Percentiles rank a stretch among this genome's conserved stretches.
Evolutionary conservation across 495 filamentous ascomycete species (phyloP).

Genomic region (Xylaria venustula): DNA sequence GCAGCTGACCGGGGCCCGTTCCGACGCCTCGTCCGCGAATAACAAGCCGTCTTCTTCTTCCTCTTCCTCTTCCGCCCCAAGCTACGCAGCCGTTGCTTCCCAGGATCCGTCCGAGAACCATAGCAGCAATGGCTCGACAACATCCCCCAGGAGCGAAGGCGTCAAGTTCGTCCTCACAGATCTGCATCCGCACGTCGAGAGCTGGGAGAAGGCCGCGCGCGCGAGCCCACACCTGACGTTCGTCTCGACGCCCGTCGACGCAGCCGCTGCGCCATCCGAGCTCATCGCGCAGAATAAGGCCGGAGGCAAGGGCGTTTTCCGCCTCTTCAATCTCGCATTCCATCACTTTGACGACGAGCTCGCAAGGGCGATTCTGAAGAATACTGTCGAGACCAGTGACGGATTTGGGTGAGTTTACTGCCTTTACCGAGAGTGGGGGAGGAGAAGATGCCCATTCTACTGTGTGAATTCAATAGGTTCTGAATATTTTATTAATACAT

Average conservation of each 20-base stretch:
- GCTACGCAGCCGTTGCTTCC: slow-evolving; percentile 24
- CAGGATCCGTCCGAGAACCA: neutral
- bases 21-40: too few relatives aligned
- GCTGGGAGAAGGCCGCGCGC: slow-evolving; percentile 56
- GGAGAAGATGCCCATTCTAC: too few relatives aligned
- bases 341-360: slow-evolving; percentile 70
- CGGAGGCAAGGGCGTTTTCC: slow-evolving; percentile 49
- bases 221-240: slow-evolving; percentile 52
- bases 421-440: slow-evolving; percentile 10
- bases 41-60: too few relatives aligned
- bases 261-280: slow-evolving; percentile 48
- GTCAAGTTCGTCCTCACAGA: slow-evolving; percentile 69
- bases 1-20: slow-evolving; percentile 33
- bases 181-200: slow-evolving; percentile 61
- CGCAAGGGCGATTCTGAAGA: slow-evolving; percentile 57
- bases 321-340: slow-evolving; percentile 71
- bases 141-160: neutral
- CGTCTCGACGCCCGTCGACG: slow-evolving; percentile 60
- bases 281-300: slow-evolving; percentile 34
- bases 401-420: slow-evolving; percentile 56
- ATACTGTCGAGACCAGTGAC: slow-evolving; percentile 61
- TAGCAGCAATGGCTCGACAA: too few relatives aligned
- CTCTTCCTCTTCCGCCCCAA: slow-evolving; percentile 10
- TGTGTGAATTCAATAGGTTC: neutral
- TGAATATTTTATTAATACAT: neutral